Conservation (phyloP, 1,139 yeast genomes). For the Magnusiomyces clavatus region DNA sequence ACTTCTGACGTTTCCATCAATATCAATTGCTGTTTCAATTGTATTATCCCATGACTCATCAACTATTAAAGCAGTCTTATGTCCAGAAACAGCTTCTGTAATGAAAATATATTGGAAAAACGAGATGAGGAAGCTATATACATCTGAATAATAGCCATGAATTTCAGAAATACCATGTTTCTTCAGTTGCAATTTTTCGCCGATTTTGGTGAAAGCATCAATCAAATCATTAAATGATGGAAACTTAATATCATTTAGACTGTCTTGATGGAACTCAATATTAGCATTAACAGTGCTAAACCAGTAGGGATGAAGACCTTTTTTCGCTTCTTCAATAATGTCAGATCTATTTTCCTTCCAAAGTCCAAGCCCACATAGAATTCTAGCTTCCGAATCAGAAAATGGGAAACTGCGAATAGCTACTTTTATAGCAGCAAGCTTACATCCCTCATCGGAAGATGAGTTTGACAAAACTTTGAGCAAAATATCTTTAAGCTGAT, state of each 20-base stretch:
- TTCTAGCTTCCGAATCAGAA: constrained; percentile 58
- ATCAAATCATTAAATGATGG: constrained; percentile 28
- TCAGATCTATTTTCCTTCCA: constrained; percentile 53
- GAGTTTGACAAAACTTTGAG: constrained; percentile 34
- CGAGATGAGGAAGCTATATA: constrained; percentile 29
- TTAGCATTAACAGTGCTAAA: constrained; percentile 33
- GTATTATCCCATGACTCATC: constrained; percentile 75
- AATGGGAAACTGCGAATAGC: constrained; percentile 62
- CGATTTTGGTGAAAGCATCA: constrained; percentile 4
- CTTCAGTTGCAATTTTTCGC: constrained; percentile 2
- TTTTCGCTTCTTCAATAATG: constrained; percentile 69
- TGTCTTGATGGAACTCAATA: constrained; percentile 12
- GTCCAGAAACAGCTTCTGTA: constrained; percentile 50
- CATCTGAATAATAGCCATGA: constrained; percentile 17
- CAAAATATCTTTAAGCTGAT: constrained; percentile 40
- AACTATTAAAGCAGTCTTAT: constrained; percentile 48
- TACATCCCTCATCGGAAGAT: constrained; percentile 34
- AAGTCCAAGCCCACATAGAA: constrained; percentile 61
- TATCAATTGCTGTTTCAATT: constrained; percentile 61
- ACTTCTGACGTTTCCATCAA: constrained; percentile 47
- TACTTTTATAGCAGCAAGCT: constrained; percentile 60
- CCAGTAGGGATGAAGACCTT: constrained; percentile 79
- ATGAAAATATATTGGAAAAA: constrained; percentile 45
- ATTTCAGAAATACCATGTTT: constrained; percentile 11
- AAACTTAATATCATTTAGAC: constrained; percentile 19